Evolutionary conservation across 1,284 basidiomycete species (phyloP).

Genomic region (Hypsizygus ulmarius): DNA sequence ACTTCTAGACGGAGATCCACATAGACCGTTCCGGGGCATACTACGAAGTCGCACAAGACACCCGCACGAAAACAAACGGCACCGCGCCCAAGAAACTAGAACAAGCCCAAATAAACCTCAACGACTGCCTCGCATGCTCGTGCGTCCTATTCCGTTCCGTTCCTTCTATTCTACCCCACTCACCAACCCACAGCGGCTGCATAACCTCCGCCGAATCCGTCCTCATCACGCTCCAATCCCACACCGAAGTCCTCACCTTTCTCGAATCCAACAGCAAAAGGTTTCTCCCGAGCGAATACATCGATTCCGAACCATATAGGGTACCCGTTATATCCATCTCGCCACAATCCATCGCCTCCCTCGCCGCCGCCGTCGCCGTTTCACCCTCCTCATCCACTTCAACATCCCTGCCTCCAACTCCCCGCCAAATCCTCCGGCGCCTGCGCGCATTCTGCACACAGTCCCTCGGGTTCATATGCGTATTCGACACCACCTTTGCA

Average conservation of each 20-base stretch:
- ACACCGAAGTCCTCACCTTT: conserved; percentile 85
- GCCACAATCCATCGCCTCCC: conserved; percentile 89
- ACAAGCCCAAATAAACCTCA: conserved; percentile 92
- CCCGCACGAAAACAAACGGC: conserved; percentile 23
- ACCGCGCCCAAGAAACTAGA: conserved; percentile 60
- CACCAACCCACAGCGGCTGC: conserved; percentile 69
- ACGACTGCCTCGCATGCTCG: conserved; percentile 94
- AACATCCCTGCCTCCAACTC: conserved; percentile 46
- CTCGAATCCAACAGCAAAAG: conserved; percentile 54
- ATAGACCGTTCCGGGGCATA: conserved; percentile 81
- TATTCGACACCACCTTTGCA: conserved; percentile 95
- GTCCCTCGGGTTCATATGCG: conserved; percentile 67
- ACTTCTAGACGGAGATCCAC: conserved; percentile 77
- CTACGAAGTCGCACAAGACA: conserved; percentile 59
- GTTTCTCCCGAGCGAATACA: conserved; percentile 27
- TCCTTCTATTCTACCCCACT: conserved; percentile 8
- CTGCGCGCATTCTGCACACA: conserved; percentile 62
- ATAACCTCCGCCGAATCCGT: conserved; percentile 98
- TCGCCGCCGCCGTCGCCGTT: conserved; percentile 69
- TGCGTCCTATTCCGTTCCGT: conserved; percentile 30
- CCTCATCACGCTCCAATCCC: conserved; percentile 95
- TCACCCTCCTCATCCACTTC: conserved; percentile 27
- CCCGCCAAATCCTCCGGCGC: conserved; percentile 64
- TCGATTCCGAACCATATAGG: conserved; percentile 36
- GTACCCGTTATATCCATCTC: conserved; percentile 84